Evolutionary conservation across 306 rosid species (phyloP).

Genomic region (Sechiopsis laciniata): DNA sequence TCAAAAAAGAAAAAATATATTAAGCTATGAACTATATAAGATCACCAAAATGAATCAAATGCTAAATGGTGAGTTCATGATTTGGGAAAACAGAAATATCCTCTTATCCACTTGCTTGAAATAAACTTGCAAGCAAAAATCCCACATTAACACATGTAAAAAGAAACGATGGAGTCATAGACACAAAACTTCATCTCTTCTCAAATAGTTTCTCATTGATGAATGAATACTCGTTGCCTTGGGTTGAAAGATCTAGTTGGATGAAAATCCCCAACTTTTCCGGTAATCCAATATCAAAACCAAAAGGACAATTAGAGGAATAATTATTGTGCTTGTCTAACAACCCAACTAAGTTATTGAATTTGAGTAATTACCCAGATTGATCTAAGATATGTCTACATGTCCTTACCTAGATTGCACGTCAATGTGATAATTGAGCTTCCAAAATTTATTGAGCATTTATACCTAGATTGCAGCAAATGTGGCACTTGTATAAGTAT

Average conservation of each 20-base stretch:
- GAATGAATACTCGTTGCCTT: neutral
- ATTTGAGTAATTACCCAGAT: neutral
- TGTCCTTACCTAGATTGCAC: neutral
- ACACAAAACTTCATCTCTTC: neutral
- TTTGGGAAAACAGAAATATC: neutral
- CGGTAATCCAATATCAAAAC: neutral
- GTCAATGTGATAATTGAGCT: neutral
- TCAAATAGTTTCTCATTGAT: neutral
- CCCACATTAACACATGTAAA: neutral
- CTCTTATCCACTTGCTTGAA: neutral
- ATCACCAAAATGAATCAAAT: neutral
- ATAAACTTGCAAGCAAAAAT: neutral
- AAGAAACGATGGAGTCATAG: neutral
- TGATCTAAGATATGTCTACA: constrained; percentile 2
- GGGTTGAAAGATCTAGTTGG: neutral
- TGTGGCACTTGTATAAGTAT: neutral
- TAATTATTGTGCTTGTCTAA: neutral
- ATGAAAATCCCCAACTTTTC: neutral
- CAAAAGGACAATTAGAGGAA: neutral
- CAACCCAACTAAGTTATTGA: neutral
- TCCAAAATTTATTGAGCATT: neutral
- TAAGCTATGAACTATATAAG: neutral
- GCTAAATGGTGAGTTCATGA: neutral
- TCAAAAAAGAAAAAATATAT: too few species aligned
- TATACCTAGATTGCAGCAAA: neutral